These are phyloP conservation scores for Cryphonectria naterciae DNA, from an alignment of 2,329 filamentous ascomycete species.

Conservation along the genomic window DNA sequence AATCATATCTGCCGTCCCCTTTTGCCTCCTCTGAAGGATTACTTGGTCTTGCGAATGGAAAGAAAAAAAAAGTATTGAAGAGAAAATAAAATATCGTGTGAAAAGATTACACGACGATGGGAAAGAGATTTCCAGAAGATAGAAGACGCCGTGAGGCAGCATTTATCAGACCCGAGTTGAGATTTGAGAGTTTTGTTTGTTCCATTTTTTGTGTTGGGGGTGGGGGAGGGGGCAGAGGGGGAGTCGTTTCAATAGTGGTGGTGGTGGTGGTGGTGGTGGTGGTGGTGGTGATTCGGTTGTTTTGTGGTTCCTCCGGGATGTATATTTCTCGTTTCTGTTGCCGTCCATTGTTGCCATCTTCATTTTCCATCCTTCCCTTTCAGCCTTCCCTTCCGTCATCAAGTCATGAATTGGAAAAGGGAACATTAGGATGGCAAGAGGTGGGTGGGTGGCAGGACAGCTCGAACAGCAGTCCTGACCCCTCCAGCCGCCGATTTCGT, in stretches of 20 bases:
- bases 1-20: background rate
- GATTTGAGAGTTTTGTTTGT: conserved; percentile 23
- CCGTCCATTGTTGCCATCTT: conserved; percentile 17
- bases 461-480: background rate
- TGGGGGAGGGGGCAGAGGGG: background rate
- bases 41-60: conserved; percentile 12
- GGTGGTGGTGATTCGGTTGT: background rate
- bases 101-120: background rate
- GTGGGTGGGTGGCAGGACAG: background rate
- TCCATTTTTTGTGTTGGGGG: background rate
- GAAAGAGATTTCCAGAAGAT: conserved; percentile 15
- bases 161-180: conserved; percentile 40
- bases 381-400: conserved; percentile 32
- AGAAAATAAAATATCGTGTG: background rate
- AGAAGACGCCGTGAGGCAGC: conserved; percentile 53
- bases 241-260: conserved; percentile 2
- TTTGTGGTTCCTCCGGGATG: conserved; percentile 11
- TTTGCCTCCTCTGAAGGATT: conserved; percentile 12
- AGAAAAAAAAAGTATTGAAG: background rate
- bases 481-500: conserved; percentile 9
- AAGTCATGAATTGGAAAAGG: conserved; percentile 25
- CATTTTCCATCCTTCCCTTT: conserved; percentile 20
- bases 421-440: conserved; percentile 6
- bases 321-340: conserved; percentile 18
- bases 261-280: too few species aligned